Evolutionary conservation across 106 monocot genomes (phyloP).

Genomic region (Hemerocallis citrina): DNA sequence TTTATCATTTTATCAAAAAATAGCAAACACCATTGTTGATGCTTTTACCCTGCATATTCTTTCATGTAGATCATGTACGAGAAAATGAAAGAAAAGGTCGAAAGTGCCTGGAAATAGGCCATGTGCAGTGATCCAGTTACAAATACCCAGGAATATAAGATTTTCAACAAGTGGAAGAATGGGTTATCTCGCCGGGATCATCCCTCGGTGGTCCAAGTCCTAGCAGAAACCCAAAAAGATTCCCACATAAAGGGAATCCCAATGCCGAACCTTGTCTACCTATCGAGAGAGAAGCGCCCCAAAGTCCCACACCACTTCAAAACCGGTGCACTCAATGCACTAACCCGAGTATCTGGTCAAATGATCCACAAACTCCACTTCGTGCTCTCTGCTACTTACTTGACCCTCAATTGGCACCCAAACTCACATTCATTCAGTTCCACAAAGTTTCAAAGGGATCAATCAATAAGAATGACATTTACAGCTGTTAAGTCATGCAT

Average conservation of each 20-base stretch:
- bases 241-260: constrained; percentile 9
- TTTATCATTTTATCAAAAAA: too few species aligned
- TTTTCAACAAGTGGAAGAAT: constrained; percentile 26
- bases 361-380: constrained; percentile 49
- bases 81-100: constrained; percentile 24
- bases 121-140: constrained; percentile 11
- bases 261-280: too few species aligned
- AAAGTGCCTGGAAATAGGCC: constrained; percentile 21
- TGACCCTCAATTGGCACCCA: constrained; percentile 22
- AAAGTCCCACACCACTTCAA: constrained; percentile 48
- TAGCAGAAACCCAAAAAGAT: constrained; percentile 28
- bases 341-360: constrained; percentile 38
- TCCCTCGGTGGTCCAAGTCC: constrained; percentile 36
- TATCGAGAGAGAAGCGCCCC: constrained; percentile 41
- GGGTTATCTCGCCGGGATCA: constrained; percentile 24
- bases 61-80: constrained; percentile 26
- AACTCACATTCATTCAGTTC: constrained; percentile 70
- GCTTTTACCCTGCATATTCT: too few species aligned
- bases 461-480: constrained; percentile 49
- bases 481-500: constrained; percentile 26
- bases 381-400: constrained; percentile 53
- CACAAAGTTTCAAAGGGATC: constrained; percentile 37
- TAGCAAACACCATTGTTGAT: too few species aligned
- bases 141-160: constrained; percentile 6
- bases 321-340: constrained; percentile 57